A percentile compares a stretch with the other conserved stretches of the same genome.
phyloP scores from a whole-genome alignment of 331 rosid genomes.

The Phaseolus coccineus region DNA sequence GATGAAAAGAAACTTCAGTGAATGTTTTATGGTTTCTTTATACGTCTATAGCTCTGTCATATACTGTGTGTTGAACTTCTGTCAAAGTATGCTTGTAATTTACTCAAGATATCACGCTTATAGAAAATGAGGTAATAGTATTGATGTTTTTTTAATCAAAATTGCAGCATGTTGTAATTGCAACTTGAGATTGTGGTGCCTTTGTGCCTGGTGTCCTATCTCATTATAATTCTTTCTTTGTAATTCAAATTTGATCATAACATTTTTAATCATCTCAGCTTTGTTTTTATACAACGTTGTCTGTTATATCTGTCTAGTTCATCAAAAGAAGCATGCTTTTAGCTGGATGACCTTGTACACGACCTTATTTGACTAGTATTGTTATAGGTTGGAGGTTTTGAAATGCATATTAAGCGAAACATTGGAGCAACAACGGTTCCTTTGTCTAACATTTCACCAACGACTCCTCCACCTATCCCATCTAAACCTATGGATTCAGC shows the following conservation, averaged over 20 bases:
- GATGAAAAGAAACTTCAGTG: constrained; percentile 14
- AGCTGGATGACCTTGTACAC: constrained; percentile 36
- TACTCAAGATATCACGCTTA: constrained; percentile 29
- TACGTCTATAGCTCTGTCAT: constrained; percentile 31
- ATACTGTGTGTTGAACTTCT: constrained; percentile 16
- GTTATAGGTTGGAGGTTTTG: constrained; percentile 91
- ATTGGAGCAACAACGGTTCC: constrained; percentile 74
- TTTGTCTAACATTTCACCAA: constrained; percentile 74
- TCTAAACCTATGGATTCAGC: constrained; percentile 77
- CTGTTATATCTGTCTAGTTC: constrained; percentile 12
- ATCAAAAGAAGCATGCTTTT: constrained; percentile 27
- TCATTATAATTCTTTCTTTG: not conserved
- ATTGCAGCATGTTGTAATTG: constrained; percentile 24
- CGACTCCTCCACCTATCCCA: constrained; percentile 82
- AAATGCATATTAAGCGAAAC: constrained; percentile 94
- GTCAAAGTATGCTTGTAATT: constrained; percentile 26
- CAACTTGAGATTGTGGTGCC: constrained; percentile 37
- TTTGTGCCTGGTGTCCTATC: constrained; percentile 36
- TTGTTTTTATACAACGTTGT: not conserved
- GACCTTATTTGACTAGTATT: constrained; percentile 39
- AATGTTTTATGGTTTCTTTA: constrained; percentile 20
- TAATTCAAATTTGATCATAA: constrained; percentile 27
- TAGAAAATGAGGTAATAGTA: constrained; percentile 34
- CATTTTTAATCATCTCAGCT: not conserved
- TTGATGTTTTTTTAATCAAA: constrained; percentile 30